Base-by-base conservation (phyloP, 441 rosid genomes). In the Mallotus japonicus region DNA sequence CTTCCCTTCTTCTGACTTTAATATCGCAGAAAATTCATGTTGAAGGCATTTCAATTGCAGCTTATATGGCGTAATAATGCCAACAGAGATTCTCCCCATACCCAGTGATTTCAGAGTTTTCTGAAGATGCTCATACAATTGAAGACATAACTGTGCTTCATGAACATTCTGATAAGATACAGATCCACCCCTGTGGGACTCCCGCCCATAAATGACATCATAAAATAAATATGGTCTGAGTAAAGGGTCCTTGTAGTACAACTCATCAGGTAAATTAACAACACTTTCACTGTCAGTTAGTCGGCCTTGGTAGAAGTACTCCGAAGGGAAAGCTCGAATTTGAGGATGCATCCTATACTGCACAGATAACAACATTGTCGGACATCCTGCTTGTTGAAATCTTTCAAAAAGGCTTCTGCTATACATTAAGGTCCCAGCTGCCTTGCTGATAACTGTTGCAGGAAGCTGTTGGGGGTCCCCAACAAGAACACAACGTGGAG, bases 401-500 rank as follows among this genome's bases (percentile, higher is more conserved):
- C 99, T 92, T 86, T 95, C 99, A 78, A 95, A 95, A 68, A 95
- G 97, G 76, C 99, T 95, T 83, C 99, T 88, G 77, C 98, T 93
- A 77, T 95, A 95, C 65, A 92, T 59, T 70, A 95, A 86, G 71
- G 98, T 93, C 69, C 99, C 99, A 65, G 97, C 99, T 61, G 98
- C 97, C 81, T 95, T 95, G 87, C 97, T 93, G 75, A 95, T 95
- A 32, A 95, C 98, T 54, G 99, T 95, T 50, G 99, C 99, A 74
- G 99, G 99, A 82, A 95, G 99, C 85, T 95, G 99, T 83, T 95
- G 99, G 56, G 99, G 99, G 86, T 95, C 99, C 64, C 99, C 98
- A 13, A 95, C 99, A 78, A 95, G 97, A 76, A 95, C 99, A 80
- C 99, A 95, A 8, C 99, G 83, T n/a, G 98, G 91, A 50, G 99